phyloP scores from a whole-genome alignment of 2,329 filamentous ascomycete genomes.

The Sporothrix brasiliensis region DNA sequence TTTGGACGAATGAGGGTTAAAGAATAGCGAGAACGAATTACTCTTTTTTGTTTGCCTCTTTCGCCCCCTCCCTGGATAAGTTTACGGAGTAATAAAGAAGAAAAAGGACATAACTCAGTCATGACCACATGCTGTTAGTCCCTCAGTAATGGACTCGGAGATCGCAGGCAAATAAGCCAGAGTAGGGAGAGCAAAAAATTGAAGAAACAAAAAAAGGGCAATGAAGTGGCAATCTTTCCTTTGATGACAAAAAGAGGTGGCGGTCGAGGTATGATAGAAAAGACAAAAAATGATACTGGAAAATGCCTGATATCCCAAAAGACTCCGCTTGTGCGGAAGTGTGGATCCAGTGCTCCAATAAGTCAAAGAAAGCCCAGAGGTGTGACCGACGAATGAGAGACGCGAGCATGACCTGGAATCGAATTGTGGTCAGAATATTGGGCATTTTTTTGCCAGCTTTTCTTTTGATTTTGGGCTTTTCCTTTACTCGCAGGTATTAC shows the following conservation, averaged over 20 bases:
- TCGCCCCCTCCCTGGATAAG: background rate
- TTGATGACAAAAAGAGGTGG: constrained; percentile 19
- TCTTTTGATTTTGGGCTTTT: background rate
- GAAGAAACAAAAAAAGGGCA: background rate
- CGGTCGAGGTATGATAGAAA: constrained; percentile 7
- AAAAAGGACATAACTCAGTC: background rate
- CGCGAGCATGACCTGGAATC: background rate
- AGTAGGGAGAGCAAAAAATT: background rate
- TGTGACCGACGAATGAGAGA: background rate
- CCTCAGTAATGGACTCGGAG: constrained; percentile 15
- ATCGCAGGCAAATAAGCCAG: background rate
- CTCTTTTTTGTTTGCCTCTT: background rate
- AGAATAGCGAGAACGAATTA: constrained; percentile 13
- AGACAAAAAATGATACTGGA: constrained; percentile 3
- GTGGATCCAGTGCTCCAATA: constrained; percentile 6
- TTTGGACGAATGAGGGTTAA: constrained; percentile 16
- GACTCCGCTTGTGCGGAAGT: constrained; percentile 11
- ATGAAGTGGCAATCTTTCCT: background rate
- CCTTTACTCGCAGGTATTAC: background rate
- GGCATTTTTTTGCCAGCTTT: constrained; percentile 3
- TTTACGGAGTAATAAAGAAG: background rate
- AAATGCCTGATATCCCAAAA: background rate
- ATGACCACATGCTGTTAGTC: background rate
- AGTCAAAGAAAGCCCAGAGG: background rate
- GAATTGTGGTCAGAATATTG: background rate